Conservation (phyloP, 2,329 filamentous ascomycete species). For the Cercospora sp. region DNA sequence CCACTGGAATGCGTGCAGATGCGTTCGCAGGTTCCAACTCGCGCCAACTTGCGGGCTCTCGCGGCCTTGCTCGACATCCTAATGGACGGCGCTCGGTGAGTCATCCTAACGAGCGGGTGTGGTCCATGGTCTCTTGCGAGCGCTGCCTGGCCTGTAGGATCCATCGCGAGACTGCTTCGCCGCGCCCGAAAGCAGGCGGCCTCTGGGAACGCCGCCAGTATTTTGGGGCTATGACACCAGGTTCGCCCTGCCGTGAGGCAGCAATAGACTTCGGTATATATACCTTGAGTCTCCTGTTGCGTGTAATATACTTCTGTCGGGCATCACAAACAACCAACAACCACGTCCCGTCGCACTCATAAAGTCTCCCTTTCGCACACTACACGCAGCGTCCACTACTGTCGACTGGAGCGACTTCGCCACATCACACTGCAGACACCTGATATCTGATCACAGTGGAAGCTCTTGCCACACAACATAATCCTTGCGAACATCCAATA, state of each 20-base stretch:
- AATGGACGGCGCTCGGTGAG: slow-evolving; percentile 2
- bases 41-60: background rate
- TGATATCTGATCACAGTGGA: background rate
- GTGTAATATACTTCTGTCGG: background rate
- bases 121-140: background rate
- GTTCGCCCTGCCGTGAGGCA: slow-evolving; percentile 5
- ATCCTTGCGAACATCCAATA: background rate
- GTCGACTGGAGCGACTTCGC: slow-evolving; percentile 4
- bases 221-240: slow-evolving; percentile 4
- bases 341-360: background rate
- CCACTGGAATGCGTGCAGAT: slow-evolving; percentile 9
- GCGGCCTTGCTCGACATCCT: background rate
- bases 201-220: slow-evolving; percentile 6
- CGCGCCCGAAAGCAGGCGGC: slow-evolving; percentile 3
- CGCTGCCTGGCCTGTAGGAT: slow-evolving; percentile 6
- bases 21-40: slow-evolving; percentile 10
- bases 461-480: background rate
- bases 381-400: background rate
- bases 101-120: background rate
- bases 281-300: background rate
- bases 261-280: slow-evolving; percentile 1
- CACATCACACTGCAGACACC: background rate
- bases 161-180: background rate
- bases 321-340: background rate
- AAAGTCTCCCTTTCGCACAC: background rate